These are phyloP conservation scores for Fonsecaea multimorphosa DNA, from an alignment of 2,329 filamentous ascomycete species.

Conservation along the genomic window DNA sequence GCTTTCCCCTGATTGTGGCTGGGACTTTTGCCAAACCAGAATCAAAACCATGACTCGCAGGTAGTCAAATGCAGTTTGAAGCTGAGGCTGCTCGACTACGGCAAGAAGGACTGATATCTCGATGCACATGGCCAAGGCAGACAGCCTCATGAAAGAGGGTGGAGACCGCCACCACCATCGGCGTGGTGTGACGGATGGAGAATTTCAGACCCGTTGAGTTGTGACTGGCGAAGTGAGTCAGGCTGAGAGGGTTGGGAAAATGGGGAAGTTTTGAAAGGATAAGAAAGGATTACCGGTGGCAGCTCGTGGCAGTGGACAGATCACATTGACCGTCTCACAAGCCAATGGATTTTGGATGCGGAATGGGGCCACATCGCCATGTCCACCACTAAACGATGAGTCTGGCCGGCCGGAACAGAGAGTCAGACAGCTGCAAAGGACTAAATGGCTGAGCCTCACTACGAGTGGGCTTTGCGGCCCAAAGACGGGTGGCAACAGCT, in stretches of 20 bases:
- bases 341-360: not conserved
- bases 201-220: not conserved
- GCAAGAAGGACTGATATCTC: not conserved
- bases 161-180: constrained; percentile 2
- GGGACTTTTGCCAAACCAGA: constrained; percentile 31
- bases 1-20: constrained; percentile 65
- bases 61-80: not conserved
- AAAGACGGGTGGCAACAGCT: constrained; percentile 4
- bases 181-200: constrained; percentile 3
- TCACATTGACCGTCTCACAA: not conserved
- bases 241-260: constrained; percentile 5
- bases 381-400: not conserved
- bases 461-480: constrained; percentile 1
- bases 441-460: constrained; percentile 8
- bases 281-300: not conserved
- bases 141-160: constrained; percentile 60
- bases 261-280: not conserved
- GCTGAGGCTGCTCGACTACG: not conserved
- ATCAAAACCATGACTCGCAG: constrained; percentile 1
- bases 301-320: too few species aligned
- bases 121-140: not conserved
- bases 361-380: not conserved
- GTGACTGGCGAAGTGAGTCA: constrained; percentile 6
- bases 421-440: constrained; percentile 5
- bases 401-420: not conserved